Percentiles rank a stretch among this genome's conserved stretches.
These are phyloP conservation scores for Stephania cephalantha DNA, from an alignment of 164 flowering plant species.

Conservation along the genomic window DNA sequence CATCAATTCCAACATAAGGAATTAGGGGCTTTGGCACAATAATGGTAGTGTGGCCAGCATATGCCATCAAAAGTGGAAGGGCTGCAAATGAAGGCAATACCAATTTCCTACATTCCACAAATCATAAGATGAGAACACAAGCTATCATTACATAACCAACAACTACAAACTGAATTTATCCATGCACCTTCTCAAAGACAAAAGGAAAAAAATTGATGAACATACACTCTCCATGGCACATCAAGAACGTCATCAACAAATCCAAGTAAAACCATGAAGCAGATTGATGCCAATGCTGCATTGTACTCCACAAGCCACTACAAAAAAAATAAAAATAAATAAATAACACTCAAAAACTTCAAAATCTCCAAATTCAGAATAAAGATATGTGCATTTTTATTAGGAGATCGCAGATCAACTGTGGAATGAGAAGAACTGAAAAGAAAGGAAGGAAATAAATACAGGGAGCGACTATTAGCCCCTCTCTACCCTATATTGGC, in stretches of 20 bases:
- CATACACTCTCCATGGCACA: conserved; percentile 98
- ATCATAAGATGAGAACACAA: conserved; percentile 7
- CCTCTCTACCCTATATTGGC: no score
- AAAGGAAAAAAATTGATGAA: conserved; percentile 10
- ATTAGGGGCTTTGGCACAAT: conserved; percentile 86
- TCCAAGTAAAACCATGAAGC: conserved; percentile 93
- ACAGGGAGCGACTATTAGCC: not conserved
- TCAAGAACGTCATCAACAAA: conserved; percentile 97
- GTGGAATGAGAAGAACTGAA: not conserved
- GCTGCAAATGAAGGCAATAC: conserved; percentile 82
- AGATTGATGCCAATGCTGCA: conserved; percentile 86
- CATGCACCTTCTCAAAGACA: no score
- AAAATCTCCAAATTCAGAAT: not conserved
- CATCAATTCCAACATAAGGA: conserved; percentile 60
- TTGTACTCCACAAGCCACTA: conserved; percentile 98
- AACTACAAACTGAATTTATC: not conserved
- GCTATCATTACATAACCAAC: conserved; percentile 10
- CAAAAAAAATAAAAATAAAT: conserved; percentile 12
- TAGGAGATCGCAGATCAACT: not conserved
- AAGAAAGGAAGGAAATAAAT: not conserved
- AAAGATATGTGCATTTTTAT: not conserved
- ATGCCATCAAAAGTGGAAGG: conserved; percentile 92
- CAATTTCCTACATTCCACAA: conserved; percentile 63
- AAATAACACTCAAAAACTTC: not conserved
- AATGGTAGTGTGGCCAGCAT: conserved; percentile 94